Conservation (phyloP, 73 alveolate genomes). For the Paramecium bursaria region DNA sequence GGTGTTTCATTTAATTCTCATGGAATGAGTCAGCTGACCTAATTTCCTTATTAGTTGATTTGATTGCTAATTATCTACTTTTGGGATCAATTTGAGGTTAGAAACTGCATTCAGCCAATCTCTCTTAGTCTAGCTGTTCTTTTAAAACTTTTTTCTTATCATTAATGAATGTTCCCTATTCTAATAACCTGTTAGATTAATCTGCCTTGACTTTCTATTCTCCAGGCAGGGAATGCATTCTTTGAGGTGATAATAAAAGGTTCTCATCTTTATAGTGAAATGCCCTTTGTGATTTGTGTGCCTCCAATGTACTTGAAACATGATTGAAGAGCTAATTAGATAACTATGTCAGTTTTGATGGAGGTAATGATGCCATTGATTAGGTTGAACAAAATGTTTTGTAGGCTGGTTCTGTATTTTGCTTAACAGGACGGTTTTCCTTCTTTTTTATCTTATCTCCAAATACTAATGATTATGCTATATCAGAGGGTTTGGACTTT, state of each 20-base stretch:
- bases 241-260: conserved; percentile 22
- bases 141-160: conserved; percentile 22
- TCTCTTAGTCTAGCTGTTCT: not conserved
- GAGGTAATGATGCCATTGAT: conserved; percentile 19
- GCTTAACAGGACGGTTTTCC: conserved; percentile 51
- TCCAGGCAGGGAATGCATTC: conserved; percentile 38
- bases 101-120: conserved; percentile 29
- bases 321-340: conserved; percentile 27
- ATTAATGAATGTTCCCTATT: conserved; percentile 13
- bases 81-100: conserved; percentile 35
- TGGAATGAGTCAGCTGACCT: conserved; percentile 52
- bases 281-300: conserved; percentile 49
- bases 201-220: conserved; percentile 16
- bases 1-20: conserved; percentile 48
- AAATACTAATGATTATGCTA: conserved; percentile 49
- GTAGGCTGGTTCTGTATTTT: not conserved
- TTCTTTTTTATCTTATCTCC: conserved; percentile 52
- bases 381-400: not conserved
- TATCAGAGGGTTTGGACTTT: conserved; percentile 34
- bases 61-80: conserved; percentile 47
- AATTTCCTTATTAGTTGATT: conserved; percentile 38
- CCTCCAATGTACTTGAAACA: conserved; percentile 11
- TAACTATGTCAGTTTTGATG: conserved; percentile 35
- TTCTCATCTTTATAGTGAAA: conserved; percentile 34
- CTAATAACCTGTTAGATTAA: conserved; percentile 35